Conservation (phyloP, 148 eudicot species). For the Amaranthus cruentus region DNA sequence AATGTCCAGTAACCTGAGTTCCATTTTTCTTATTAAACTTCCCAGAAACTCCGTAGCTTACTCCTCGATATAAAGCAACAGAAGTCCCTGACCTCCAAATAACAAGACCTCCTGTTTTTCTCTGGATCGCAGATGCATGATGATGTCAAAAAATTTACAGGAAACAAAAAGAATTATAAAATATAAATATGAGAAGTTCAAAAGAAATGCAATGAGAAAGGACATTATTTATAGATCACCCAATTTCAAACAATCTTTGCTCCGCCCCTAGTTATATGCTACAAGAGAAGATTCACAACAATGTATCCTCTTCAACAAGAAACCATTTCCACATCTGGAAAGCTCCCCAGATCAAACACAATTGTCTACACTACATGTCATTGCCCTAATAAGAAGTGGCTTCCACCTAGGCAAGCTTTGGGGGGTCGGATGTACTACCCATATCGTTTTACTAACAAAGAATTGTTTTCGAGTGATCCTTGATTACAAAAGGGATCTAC, state of each 20-base stretch:
- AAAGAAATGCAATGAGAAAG: neutral
- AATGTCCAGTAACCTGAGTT: slow-evolving; percentile 18
- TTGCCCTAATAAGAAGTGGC: no score
- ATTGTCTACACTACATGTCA: no score
- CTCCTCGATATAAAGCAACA: slow-evolving; percentile 74
- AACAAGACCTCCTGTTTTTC: slow-evolving; percentile 91
- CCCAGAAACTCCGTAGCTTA: slow-evolving; percentile 60
- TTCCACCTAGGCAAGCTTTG: no score
- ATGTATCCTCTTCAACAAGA: no score
- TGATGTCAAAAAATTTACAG: slow-evolving; percentile 21
- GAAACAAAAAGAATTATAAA: neutral
- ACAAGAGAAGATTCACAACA: no score
- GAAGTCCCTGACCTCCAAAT: slow-evolving; percentile 99
- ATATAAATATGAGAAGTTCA: slow-evolving; percentile 1
- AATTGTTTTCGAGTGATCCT: no score
- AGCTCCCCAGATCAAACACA: no score
- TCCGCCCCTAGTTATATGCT: no score
- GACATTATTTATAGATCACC: neutral
- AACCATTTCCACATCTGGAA: no score
- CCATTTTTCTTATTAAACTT: slow-evolving; percentile 28
- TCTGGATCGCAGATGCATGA: slow-evolving; percentile 41
- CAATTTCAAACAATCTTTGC: neutral
- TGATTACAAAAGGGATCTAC: neutral
- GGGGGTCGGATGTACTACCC: no score
- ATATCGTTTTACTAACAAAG: no score